Evolutionary conservation across 2,329 filamentous ascomycete genomes (phyloP).

Genomic region (Fusarium longipes): DNA sequence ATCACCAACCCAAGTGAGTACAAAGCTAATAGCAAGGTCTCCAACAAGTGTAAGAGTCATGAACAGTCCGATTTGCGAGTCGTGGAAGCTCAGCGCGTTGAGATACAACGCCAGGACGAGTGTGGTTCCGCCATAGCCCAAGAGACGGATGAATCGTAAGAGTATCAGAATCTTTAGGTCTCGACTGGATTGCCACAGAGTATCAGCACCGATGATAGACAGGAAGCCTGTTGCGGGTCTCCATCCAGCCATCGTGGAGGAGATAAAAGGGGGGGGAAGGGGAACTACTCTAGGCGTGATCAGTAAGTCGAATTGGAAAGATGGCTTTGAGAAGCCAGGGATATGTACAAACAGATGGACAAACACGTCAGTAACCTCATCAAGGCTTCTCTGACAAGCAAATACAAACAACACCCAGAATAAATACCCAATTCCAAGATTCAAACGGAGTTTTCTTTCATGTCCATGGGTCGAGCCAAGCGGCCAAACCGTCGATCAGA

Average conservation of each 20-base stretch:
- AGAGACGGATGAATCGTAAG: slow-evolving; percentile 33
- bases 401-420: neutral
- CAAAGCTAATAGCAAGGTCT: slow-evolving; percentile 41
- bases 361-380: neutral
- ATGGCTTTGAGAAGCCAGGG: neutral
- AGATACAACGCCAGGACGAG: slow-evolving; percentile 40
- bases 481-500: neutral
- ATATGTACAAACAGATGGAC: neutral
- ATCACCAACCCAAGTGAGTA: slow-evolving; percentile 39
- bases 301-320: neutral
- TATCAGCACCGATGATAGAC: slow-evolving; percentile 35
- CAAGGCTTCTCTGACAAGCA: neutral
- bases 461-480: neutral
- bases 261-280: neutral
- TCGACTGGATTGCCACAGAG: slow-evolving; percentile 34
- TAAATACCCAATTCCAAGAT: neutral
- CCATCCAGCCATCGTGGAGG: slow-evolving; percentile 14
- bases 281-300: neutral
- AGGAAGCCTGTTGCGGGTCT: slow-evolving; percentile 11
- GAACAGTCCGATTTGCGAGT: slow-evolving; percentile 37
- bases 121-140: slow-evolving; percentile 40
- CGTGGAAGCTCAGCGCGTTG: slow-evolving; percentile 32
- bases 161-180: slow-evolving; percentile 39
- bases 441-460: neutral
- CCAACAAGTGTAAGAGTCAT: slow-evolving; percentile 41